Evolutionary conservation across 805 yeast species (phyloP).

Genomic region (Candida silvatica): DNA sequence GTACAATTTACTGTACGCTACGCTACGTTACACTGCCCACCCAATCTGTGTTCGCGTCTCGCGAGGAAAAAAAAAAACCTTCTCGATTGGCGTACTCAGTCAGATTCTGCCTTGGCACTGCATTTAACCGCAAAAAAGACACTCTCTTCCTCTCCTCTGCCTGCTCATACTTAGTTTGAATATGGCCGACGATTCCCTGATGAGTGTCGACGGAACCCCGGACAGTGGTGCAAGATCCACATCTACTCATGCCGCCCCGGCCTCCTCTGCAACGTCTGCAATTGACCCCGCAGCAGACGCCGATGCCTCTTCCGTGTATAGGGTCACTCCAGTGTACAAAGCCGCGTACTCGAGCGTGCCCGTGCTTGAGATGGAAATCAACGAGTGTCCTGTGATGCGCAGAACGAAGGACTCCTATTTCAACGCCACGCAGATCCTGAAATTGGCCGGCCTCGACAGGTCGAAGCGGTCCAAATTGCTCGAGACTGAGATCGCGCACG

Average conservation of each 20-base stretch:
- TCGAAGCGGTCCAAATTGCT: conserved; percentile 54
- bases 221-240: not conserved
- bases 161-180: too few relatives aligned
- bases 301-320: conserved; percentile 8
- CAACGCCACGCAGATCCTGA: conserved; percentile 66
- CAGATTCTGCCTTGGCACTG: too few relatives aligned
- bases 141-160: too few relatives aligned
- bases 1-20: too few relatives aligned
- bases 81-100: too few relatives aligned
- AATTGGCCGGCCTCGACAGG: conserved; percentile 60
- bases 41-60: too few relatives aligned
- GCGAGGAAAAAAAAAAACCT: too few relatives aligned
- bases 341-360: conserved; percentile 60
- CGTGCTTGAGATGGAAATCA: conserved; percentile 50
- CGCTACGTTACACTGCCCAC: too few relatives aligned
- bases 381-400: conserved; percentile 59
- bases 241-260: not conserved
- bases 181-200: conserved; percentile 3
- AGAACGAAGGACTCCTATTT: conserved; percentile 55
- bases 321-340: conserved; percentile 33
- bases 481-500: conserved; percentile 54
- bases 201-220: conserved; percentile 1
- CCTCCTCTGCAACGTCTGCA: not conserved
- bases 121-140: too few relatives aligned
- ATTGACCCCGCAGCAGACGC: not conserved